Evolutionary conservation across 768 basidiomycete genomes (phyloP).

Genomic region (Boletus eberwhitei): DNA sequence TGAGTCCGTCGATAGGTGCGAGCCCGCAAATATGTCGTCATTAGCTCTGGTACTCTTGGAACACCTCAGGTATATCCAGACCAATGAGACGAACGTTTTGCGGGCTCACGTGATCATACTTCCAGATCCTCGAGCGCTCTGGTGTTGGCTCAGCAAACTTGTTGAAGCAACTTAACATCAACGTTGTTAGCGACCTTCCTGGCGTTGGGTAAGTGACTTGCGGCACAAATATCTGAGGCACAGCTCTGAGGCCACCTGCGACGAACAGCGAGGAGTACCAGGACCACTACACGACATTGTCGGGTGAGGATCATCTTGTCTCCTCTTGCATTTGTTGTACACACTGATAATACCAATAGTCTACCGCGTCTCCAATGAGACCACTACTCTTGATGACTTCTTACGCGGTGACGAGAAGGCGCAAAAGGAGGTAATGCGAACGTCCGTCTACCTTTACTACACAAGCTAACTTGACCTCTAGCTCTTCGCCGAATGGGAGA

Average conservation of each 20-base stretch:
- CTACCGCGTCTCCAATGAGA: slow-evolving; percentile 66
- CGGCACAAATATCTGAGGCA: not conserved
- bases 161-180: slow-evolving; percentile 55
- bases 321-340: not conserved
- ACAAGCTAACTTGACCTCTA: slow-evolving; percentile 12
- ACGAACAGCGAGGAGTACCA: slow-evolving; percentile 60
- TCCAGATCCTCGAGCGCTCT: slow-evolving; percentile 64
- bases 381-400: slow-evolving; percentile 63
- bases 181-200: slow-evolving; percentile 65
- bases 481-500: slow-evolving; percentile 64
- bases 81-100: not conserved
- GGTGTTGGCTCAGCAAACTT: slow-evolving; percentile 58
- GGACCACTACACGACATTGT: slow-evolving; percentile 71
- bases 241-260: slow-evolving; percentile 3
- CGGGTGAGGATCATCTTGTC: slow-evolving; percentile 37
- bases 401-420: slow-evolving; percentile 60
- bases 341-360: slow-evolving; percentile 34
- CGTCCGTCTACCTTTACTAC: not conserved
- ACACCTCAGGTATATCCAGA: slow-evolving; percentile 45
- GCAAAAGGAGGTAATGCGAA: slow-evolving; percentile 45
- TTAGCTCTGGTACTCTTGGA: slow-evolving; percentile 65
- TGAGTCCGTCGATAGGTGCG: slow-evolving; percentile 32
- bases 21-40: slow-evolving; percentile 63
- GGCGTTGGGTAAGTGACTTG: slow-evolving; percentile 54
- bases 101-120: not conserved